Conservation (phyloP, 345 rosid genomes). For the Angophora floribunda region DNA sequence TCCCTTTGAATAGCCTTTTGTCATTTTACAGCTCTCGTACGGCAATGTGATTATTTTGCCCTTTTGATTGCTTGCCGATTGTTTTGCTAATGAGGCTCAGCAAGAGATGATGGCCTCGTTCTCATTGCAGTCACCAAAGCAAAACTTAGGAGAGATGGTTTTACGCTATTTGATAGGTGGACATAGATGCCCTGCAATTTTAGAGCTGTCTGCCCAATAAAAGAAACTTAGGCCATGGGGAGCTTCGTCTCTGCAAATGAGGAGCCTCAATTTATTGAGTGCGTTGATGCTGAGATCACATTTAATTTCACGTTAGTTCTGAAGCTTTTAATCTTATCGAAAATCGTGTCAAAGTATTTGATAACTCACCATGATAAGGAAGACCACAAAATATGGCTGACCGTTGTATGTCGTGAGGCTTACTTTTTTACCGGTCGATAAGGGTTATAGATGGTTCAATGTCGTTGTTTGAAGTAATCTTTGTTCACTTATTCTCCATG, state of each 20-base stretch:
- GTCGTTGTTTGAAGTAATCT: background rate
- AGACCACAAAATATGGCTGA: background rate
- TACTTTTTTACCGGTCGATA: background rate
- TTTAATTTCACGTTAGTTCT: background rate
- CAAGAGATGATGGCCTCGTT: background rate
- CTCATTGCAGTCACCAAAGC: background rate
- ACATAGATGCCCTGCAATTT: background rate
- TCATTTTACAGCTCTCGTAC: background rate
- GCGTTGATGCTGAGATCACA: background rate
- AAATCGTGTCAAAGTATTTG: background rate
- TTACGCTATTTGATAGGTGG: background rate
- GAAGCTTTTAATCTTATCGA: background rate
- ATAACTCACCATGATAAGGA: background rate
- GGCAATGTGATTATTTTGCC: background rate
- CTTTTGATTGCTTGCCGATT: background rate
- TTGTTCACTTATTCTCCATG: background rate
- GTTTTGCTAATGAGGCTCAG: background rate
- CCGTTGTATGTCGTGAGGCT: background rate
- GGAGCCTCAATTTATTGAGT: background rate
- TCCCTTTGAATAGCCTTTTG: background rate
- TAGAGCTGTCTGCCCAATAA: background rate
- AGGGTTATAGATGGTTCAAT: background rate
- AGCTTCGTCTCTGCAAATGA: background rate
- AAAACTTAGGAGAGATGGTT: background rate
- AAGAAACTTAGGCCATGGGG: background rate